Evolutionary conservation across 2,329 filamentous ascomycete species (phyloP), one percentile per base, ranked within the genome.

Genomic region (Penicillium frequentans): DNA sequence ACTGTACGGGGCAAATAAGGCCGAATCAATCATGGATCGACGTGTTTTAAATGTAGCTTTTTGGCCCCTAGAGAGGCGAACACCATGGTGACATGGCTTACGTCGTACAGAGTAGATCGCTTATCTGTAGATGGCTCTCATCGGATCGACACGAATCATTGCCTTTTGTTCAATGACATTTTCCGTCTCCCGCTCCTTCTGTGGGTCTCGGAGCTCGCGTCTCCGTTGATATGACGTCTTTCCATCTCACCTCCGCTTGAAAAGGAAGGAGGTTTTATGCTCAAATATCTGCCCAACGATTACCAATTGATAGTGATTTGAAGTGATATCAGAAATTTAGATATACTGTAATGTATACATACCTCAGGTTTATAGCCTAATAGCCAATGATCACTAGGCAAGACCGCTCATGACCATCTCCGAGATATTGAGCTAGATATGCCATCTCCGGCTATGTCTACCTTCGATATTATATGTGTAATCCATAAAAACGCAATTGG

Each of bases 191-290:
- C 3, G n/a, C 19, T 21, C 21, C 16, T 42, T 49, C 31, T 23
- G 48, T 49, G 48, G 48, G 48, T 49, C 48, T 49, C 48, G 31
- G 48, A 49, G 31, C 33, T 49, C 48, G 21, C 5, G 48, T 26
- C 48, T 49, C 48, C 48, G 48, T 37, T 39, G 16, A 4, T 37
- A 49, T 49, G 48, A 49, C 48, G 48, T 49, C 26, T 23, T 49
- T 27, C 3, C 21, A 35, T 37, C n/a, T 24, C 23, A 21, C 19
- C 19, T 42, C 19, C 14, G 39, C 48, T 33, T 10, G 21, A 49
- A 49, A 8, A 49, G 48, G 48, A 49, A 49, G 33, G 33, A 42
- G 37, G 37, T 37, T 35, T n/a, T 37, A 23, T 37, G 35, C 13
- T 16, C 8, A 19, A 2, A 6, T 31, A 31, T 31, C 29, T 31